Evolutionary conservation across 73 alveolate genomes (phyloP).

Genomic region (Durusdinium trenchii): DNA sequence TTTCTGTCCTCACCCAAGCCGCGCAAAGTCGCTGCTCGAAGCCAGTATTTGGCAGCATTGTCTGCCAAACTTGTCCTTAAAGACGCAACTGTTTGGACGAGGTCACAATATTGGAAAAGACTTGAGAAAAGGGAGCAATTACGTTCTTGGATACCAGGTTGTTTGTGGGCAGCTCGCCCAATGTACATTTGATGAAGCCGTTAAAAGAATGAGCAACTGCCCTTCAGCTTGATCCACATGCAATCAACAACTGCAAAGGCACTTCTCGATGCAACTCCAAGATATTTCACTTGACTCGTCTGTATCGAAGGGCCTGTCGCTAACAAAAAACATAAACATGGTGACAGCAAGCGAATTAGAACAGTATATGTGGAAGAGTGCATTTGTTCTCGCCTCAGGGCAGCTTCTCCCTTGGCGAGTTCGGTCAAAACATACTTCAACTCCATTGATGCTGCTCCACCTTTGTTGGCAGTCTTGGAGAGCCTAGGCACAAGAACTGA

Average conservation of each 20-base stretch:
- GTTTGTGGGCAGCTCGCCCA: no score
- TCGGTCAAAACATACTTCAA: background rate
- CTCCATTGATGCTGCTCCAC: conserved; percentile 7
- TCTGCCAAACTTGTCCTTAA: background rate
- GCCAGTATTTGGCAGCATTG: conserved; percentile 12
- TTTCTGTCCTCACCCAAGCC: conserved; percentile 22
- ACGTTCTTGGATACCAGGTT: background rate
- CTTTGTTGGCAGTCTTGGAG: background rate
- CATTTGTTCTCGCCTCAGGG: background rate
- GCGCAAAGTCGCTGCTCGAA: conserved; percentile 12
- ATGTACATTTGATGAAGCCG: no score
- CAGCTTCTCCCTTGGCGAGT: conserved; percentile 7
- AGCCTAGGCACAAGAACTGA: background rate
- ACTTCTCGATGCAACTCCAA: no score
- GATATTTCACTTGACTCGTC: no score
- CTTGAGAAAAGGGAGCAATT: background rate
- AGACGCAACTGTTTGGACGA: no score
- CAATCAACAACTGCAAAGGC: no score
- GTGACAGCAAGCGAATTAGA: background rate
- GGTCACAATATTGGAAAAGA: background rate
- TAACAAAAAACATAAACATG: background rate
- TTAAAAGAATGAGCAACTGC: no score
- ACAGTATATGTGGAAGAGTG: no score
- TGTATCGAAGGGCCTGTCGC: conserved; percentile 3
- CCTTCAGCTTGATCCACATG: no score